Conservation (phyloP, 306 rosid species). For the Cicer pinnatifidum region DNA sequence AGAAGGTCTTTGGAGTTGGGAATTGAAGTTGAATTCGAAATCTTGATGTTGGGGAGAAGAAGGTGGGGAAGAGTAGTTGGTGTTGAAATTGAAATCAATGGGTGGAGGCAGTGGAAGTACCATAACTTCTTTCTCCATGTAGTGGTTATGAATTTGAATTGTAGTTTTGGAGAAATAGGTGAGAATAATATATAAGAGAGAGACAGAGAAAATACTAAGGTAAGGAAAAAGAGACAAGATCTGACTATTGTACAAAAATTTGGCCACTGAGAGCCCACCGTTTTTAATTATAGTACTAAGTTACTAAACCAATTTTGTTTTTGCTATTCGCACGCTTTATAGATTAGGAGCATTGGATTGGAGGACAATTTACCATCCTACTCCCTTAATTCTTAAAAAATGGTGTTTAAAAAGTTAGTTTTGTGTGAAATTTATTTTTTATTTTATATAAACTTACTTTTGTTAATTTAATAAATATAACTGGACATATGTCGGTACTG, state of each 20-base stretch:
- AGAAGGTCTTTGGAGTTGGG: constrained; percentile 53
- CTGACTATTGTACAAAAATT: neutral
- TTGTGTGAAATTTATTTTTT: no score
- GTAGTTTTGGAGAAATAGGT: constrained; percentile 9
- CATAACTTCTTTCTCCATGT: constrained; percentile 49
- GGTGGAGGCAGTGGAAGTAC: constrained; percentile 43
- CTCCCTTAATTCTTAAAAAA: no score
- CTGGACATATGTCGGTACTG: no score
- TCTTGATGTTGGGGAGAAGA: constrained; percentile 66
- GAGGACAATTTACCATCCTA: no score
- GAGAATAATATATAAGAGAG: constrained; percentile 9
- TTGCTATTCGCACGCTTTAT: neutral
- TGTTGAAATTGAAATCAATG: constrained; percentile 65
- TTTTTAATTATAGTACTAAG: neutral
- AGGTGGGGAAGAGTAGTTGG: constrained; percentile 78
- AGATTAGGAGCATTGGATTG: neutral
- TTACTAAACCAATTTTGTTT: neutral
- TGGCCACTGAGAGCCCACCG: neutral
- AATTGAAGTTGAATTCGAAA: constrained; percentile 69
- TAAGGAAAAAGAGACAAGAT: neutral
- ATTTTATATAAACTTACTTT: no score
- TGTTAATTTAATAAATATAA: no score
- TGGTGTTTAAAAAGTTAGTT: no score
- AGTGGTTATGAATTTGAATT: neutral
- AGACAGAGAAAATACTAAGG: neutral